Evolutionary conservation across 2,329 filamentous ascomycete genomes (phyloP).

Genomic region (Penicillium rolfsii): DNA sequence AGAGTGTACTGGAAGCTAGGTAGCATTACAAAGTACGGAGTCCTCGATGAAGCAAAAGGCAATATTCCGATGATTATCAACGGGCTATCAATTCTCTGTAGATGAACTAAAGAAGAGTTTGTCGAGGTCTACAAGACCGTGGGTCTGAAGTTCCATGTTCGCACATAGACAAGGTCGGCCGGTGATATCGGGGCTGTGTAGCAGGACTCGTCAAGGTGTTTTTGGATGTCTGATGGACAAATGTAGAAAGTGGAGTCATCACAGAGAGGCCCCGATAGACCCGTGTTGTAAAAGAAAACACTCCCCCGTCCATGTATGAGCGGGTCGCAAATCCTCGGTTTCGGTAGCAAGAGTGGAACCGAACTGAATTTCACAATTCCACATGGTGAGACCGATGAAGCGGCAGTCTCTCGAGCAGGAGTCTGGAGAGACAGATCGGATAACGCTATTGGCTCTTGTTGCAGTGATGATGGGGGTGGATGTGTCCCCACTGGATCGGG

Average conservation of each 20-base stretch:
- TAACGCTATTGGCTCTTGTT: constrained; percentile 16
- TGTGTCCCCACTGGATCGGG: constrained; percentile 22
- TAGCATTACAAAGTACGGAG: not conserved
- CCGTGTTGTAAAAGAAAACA: not conserved
- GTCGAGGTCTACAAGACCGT: not conserved
- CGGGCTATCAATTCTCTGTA: not conserved
- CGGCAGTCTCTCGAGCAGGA: not conserved
- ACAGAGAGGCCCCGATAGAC: not conserved
- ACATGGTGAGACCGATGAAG: constrained; percentile 8
- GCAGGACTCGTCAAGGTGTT: not conserved
- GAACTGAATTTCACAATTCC: constrained; percentile 14
- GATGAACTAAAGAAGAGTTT: not conserved
- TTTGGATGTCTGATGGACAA: not conserved
- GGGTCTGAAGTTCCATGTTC: not conserved
- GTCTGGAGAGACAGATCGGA: constrained; percentile 3
- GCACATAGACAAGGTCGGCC: not conserved
- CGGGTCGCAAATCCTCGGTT: not conserved
- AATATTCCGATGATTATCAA: no score
- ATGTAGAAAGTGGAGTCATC: not conserved
- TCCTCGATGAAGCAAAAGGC: not conserved
- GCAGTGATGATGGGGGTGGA: constrained; percentile 9
- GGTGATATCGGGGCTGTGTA: not conserved
- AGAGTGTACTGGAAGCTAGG: not conserved
- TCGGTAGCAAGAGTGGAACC: not conserved
- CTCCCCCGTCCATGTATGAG: not conserved